These are phyloP conservation scores for Aspergillus asperescens DNA, from an alignment of 495 filamentous ascomycete genomes.

Conservation along the genomic window DNA sequence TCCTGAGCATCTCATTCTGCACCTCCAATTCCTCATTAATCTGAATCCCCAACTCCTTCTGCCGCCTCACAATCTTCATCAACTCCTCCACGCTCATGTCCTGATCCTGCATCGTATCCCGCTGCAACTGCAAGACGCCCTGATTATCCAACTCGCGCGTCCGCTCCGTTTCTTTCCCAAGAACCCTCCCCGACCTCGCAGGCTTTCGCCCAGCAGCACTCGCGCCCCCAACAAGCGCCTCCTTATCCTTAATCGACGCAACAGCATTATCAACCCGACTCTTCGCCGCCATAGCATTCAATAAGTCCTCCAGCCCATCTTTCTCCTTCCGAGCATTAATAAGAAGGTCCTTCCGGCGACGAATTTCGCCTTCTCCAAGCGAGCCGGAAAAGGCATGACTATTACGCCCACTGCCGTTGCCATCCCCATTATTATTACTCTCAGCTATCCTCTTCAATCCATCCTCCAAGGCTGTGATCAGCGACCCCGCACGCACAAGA, in stretches of 20 bases:
- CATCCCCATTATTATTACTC: slow-evolving; percentile 7
- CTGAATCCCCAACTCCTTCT: slow-evolving; percentile 78
- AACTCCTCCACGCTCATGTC: slow-evolving; percentile 75
- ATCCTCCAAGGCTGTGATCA: slow-evolving; percentile 63
- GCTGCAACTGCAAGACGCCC: slow-evolving; percentile 80
- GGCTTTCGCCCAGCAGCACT: slow-evolving; percentile 21
- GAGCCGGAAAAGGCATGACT: slow-evolving; percentile 22
- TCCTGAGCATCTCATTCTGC: slow-evolving; percentile 75
- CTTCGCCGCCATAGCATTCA: slow-evolving; percentile 64
- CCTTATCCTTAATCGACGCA: slow-evolving; percentile 52
- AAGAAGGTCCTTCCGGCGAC: slow-evolving; percentile 73
- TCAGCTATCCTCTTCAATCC: slow-evolving; percentile 53
- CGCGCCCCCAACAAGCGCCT: slow-evolving; percentile 38
- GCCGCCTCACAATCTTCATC: slow-evolving; percentile 66
- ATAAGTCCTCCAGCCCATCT: slow-evolving; percentile 77
- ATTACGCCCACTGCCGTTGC: background rate
- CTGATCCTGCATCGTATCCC: slow-evolving; percentile 78
- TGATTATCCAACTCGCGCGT: slow-evolving; percentile 88
- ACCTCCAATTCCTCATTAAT: slow-evolving; percentile 81
- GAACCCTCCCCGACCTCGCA: slow-evolving; percentile 55
- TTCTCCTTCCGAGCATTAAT: slow-evolving; percentile 73
- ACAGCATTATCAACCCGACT: slow-evolving; percentile 42
- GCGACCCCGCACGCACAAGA: slow-evolving; percentile 65
- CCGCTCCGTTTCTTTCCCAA: slow-evolving; percentile 83
- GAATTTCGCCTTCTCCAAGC: slow-evolving; percentile 82